A percentile compares a stretch with the other conserved stretches of the same genome.
Evolutionary conservation across 139 green algal genomes (phyloP).

Genomic region (Astrephomene gubernaculifera): DNA sequence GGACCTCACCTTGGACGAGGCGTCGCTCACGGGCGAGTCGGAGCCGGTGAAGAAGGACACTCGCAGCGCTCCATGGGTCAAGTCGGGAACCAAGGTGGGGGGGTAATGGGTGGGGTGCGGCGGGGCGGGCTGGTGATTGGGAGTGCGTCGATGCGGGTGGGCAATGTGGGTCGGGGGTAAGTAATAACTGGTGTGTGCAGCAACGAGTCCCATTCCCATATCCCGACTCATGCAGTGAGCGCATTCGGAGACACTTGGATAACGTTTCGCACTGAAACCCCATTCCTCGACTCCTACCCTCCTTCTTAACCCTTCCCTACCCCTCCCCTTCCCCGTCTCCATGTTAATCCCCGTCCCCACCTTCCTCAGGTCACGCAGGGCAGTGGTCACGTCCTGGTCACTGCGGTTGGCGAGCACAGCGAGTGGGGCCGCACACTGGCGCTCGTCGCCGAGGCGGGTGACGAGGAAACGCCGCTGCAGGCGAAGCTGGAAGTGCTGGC

Average conservation of each 20-base stretch:
- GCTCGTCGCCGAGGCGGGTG: conserved; percentile 83
- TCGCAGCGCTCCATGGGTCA: conserved; percentile 75
- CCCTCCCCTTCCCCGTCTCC: no score
- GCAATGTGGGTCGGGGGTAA: no score
- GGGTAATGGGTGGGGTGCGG: no score
- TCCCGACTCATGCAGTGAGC: no score
- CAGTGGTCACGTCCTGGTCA: conserved; percentile 79
- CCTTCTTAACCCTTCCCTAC: no score
- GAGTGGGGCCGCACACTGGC: conserved; percentile 94
- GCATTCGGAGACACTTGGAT: no score
- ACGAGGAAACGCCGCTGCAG: conserved; percentile 93
- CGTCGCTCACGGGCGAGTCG: conserved; percentile 91
- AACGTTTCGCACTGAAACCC: no score
- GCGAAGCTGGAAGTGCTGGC: conserved; percentile 89
- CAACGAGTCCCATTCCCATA: no score
- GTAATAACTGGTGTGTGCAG: no score
- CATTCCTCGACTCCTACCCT: no score
- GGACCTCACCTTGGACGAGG: conserved; percentile 83
- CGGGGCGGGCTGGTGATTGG: not conserved
- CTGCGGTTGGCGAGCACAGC: conserved; percentile 81
- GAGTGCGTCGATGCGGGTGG: not conserved
- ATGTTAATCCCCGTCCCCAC: not conserved
- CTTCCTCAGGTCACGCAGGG: conserved; percentile 85
- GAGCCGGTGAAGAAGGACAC: conserved; percentile 87
- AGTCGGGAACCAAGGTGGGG: conserved; percentile 87